Evolutionary conservation across 306 rosid species (phyloP), one percentile per base, ranked within the genome.

Genomic region (Malus orientalis): DNA sequence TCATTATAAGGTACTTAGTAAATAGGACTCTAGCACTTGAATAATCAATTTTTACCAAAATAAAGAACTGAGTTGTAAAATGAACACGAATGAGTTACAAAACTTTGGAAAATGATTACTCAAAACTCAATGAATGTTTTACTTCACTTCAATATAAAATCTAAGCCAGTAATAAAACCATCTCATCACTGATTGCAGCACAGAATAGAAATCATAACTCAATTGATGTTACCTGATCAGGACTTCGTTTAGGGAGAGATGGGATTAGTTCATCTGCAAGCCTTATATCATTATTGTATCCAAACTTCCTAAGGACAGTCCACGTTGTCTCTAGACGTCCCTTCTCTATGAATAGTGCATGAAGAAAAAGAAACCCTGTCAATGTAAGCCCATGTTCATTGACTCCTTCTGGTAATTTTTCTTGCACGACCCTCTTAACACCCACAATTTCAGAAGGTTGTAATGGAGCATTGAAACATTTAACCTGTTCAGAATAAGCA

Each of bases 321-420:
- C 97, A 95, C 15, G 99, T 92, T 77, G 97, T 92, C 86, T 95
- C 99, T 66, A 95, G 93, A 79, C 99, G 99, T 70, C 97, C 97
- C 79, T 90, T 92, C 80, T 92, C 97, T 78, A 95, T 92, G 80
- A 95, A 96, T 74, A 95, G 91, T 68, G 98, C 98, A 79, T 95
- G 98, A 67, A 95, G 97, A 86, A 95, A 95, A 29, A 95, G 91
- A 81, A 95, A 95, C 5, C 98, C 98, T 8, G 98, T 95, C 93
- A 95, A 82, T 69, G 98, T 95, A 78, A 95, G 96, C 44, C 98
- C 98, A 13, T 88, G 92, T 62, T 95, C 97, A 78, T 95, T 95
- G 89, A 95, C 98, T 81, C 98, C 98, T 86, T 95, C 98, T 12
- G 97, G 76, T 72, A 95, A 76, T 74, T 96, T 87, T 76, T 96